These are phyloP conservation scores for Monotropa hypopitys DNA, from an alignment of 179 eudicot genomes.

Conservation along the genomic window DNA sequence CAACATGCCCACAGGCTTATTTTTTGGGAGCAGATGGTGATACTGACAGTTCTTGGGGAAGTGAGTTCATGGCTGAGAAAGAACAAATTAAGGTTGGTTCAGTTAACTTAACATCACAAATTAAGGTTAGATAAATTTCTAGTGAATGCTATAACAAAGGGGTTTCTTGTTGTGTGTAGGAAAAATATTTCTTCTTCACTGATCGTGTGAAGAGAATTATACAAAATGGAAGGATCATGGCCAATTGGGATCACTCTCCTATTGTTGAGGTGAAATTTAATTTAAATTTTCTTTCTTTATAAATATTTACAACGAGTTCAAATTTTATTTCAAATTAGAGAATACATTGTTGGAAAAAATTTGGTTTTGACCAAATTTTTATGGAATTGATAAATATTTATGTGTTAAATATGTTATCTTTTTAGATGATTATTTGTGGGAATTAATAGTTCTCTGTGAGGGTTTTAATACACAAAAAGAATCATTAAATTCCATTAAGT, in stretches of 20 bases:
- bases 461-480: no score
- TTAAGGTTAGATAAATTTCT: no score
- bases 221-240: neutral
- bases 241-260: neutral
- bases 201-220: neutral
- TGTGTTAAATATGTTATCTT: no score
- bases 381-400: no score
- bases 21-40: neutral
- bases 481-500: no score
- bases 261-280: neutral
- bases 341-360: no score
- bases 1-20: neutral
- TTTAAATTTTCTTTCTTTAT: no score
- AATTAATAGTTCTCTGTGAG: no score
- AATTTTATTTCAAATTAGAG: no score
- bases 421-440: no score
- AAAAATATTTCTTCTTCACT: neutral
- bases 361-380: no score
- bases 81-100: constrained; percentile 5
- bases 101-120: neutral
- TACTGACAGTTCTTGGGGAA: neutral
- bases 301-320: no score
- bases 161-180: neutral
- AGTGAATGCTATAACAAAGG: neutral
- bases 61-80: constrained; percentile 17